Evolutionary conservation across 371 early-diverging fungal genomes (phyloP).

Genomic region (Mortierella sp.): DNA sequence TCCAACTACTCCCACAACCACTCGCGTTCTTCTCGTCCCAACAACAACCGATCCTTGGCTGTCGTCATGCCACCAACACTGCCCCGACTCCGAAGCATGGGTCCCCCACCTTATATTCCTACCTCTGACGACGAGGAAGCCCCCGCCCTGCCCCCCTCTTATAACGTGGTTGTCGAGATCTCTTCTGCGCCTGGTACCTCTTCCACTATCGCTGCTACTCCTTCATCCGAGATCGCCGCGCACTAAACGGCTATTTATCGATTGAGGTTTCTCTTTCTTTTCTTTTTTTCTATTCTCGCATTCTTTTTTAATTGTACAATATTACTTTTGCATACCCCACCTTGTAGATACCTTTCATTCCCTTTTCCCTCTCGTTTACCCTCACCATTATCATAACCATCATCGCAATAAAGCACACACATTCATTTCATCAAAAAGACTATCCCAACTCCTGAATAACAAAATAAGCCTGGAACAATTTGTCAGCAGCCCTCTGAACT

Average conservation of each 20-base stretch:
- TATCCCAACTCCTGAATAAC: not conserved
- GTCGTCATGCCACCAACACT: slow-evolving; percentile 26
- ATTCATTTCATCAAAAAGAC: not conserved
- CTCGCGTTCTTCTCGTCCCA: slow-evolving; percentile 8
- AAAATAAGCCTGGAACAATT: not conserved
- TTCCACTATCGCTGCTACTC: too few relatives aligned
- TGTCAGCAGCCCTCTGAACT: too few relatives aligned
- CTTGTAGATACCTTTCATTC: not conserved
- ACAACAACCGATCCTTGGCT: not conserved
- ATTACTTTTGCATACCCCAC: not conserved
- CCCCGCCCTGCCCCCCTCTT: slow-evolving; percentile 41
- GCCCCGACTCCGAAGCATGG: slow-evolving; percentile 46
- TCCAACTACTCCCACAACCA: not conserved
- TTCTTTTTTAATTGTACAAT: not conserved
- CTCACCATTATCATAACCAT: not conserved
- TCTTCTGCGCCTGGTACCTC: not conserved
- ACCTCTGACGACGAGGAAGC: slow-evolving; percentile 25
- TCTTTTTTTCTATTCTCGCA: not conserved
- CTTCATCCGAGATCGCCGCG: not conserved
- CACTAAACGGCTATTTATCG: not conserved
- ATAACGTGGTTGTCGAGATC: slow-evolving; percentile 17
- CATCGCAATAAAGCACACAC: not conserved
- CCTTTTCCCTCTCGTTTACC: not conserved
- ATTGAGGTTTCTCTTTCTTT: not conserved
- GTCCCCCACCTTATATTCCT: slow-evolving; percentile 53